phyloP scores from a whole-genome alignment of 2,329 filamentous ascomycete species.

The Botrytis deweyae region DNA sequence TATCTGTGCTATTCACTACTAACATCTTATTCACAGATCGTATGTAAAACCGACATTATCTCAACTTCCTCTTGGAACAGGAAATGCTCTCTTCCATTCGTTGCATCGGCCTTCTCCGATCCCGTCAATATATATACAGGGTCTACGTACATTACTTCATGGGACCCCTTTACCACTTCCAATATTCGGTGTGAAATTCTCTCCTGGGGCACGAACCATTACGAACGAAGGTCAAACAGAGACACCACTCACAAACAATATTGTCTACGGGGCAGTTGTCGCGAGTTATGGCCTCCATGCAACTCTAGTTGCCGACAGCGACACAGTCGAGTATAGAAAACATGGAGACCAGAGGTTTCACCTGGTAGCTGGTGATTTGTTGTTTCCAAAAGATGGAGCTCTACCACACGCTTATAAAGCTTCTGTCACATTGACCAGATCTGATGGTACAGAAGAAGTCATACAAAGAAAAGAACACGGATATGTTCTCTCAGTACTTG shows the following conservation, averaged over 20 bases:
- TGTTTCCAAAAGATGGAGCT: constrained; percentile 54
- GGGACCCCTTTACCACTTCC: constrained; percentile 58
- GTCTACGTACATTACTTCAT: constrained; percentile 58
- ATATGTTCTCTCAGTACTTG: constrained; percentile 74
- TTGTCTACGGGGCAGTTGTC: constrained; percentile 74
- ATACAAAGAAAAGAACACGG: constrained; percentile 55
- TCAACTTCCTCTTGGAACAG: constrained; percentile 62
- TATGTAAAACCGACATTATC: constrained; percentile 47
- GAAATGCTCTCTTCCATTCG: constrained; percentile 64
- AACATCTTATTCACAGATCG: constrained; percentile 21
- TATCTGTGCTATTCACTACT: constrained; percentile 28
- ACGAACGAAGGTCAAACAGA: constrained; percentile 38
- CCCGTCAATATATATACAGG: constrained; percentile 44
- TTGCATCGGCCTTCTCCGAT: constrained; percentile 50
- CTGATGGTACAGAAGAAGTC: constrained; percentile 32
- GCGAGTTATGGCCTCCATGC: constrained; percentile 90
- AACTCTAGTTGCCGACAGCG: constrained; percentile 84
- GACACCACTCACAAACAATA: constrained; percentile 30
- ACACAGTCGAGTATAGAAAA: constrained; percentile 76
- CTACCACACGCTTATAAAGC: constrained; percentile 57
- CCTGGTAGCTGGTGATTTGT: constrained; percentile 76
- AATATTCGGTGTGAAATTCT: constrained; percentile 61
- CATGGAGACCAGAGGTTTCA: constrained; percentile 77
- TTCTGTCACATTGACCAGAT: constrained; percentile 44
- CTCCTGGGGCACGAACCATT: constrained; percentile 51